These are phyloP conservation scores for Phialophora expanda DNA, from an alignment of 2,329 filamentous ascomycete species.

Conservation along the genomic window DNA sequence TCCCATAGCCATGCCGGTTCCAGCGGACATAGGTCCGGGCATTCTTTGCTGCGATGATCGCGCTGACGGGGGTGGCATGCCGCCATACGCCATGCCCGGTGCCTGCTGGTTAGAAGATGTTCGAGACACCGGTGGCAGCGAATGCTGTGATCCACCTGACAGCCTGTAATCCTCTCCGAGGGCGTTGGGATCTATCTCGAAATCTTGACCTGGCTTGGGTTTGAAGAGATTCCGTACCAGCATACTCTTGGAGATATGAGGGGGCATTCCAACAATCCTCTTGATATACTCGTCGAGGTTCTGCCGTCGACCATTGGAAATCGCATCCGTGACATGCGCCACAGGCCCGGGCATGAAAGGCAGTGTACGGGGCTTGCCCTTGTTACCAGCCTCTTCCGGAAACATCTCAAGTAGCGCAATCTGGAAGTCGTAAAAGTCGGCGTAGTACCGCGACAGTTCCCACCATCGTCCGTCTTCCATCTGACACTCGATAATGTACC, in stretches of 20 bases:
- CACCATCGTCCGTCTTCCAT: conserved; percentile 90
- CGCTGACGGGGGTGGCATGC: conserved; percentile 51
- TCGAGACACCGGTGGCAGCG: conserved; percentile 68
- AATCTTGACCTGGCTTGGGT: conserved; percentile 80
- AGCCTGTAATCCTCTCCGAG: conserved; percentile 73
- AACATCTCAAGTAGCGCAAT: conserved; percentile 92
- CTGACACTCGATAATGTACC: conserved; percentile 93
- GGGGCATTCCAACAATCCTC: conserved; percentile 80
- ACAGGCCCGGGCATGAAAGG: conserved; percentile 99
- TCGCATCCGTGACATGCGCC: conserved; percentile 96
- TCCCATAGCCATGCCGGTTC: conserved; percentile 41
- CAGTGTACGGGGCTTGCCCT: conserved; percentile 76
- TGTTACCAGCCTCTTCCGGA: conserved; percentile 89
- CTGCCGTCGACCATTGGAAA: conserved; percentile 88
- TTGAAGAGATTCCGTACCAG: conserved; percentile 90
- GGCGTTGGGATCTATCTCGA: conserved; percentile 79
- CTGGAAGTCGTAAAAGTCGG: conserved; percentile 99
- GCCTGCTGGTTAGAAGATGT: conserved; percentile 70
- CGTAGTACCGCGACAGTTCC: conserved; percentile 93
- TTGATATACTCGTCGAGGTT: conserved; percentile 96
- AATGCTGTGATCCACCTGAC: conserved; percentile 71
- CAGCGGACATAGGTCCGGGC: conserved; percentile 43
- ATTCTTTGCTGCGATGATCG: conserved; percentile 49
- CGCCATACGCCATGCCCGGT: conserved; percentile 60
- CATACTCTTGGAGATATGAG: conserved; percentile 81